Conservation (phyloP, 352 stramenopile genomes). For the Ochromonadaceae sp. region DNA sequence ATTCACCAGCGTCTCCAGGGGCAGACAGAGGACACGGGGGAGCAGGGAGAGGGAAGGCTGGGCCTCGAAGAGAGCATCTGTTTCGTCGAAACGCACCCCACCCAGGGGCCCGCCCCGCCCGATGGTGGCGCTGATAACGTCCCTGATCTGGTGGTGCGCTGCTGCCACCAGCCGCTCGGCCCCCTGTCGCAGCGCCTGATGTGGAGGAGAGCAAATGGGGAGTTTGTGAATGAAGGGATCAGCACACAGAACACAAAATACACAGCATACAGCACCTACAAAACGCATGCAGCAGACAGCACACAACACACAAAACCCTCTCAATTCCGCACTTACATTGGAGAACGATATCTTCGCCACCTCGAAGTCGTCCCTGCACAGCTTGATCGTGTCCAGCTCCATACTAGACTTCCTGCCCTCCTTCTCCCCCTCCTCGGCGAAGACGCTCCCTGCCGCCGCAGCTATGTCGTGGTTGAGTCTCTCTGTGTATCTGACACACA, state of each 20-base stretch:
- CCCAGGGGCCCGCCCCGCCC: background rate
- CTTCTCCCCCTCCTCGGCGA: background rate
- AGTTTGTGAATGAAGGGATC: no score
- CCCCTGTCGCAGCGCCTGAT: constrained; percentile 5
- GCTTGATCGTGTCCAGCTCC: background rate
- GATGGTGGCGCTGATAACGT: background rate
- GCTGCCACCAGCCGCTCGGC: background rate
- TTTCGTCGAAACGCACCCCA: background rate
- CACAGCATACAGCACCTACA: no score
- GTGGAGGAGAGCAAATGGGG: no score
- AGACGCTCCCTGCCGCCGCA: background rate
- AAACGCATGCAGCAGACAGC: no score
- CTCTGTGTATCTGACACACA: constrained; percentile 7
- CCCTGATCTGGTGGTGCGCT: background rate
- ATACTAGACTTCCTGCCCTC: no score
- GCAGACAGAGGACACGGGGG: background rate
- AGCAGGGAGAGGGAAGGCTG: background rate
- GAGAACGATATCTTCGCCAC: background rate
- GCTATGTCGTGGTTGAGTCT: background rate
- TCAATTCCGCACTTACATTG: no score
- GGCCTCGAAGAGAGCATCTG: background rate
- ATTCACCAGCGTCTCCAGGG: constrained; percentile 6
- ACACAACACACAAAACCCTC: no score
- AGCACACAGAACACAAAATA: no score
- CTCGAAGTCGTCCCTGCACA: constrained; percentile 11